phyloP scores from a whole-genome alignment of 2,329 filamentous ascomycete genomes.

The Cladophialophora chaetospira region DNA sequence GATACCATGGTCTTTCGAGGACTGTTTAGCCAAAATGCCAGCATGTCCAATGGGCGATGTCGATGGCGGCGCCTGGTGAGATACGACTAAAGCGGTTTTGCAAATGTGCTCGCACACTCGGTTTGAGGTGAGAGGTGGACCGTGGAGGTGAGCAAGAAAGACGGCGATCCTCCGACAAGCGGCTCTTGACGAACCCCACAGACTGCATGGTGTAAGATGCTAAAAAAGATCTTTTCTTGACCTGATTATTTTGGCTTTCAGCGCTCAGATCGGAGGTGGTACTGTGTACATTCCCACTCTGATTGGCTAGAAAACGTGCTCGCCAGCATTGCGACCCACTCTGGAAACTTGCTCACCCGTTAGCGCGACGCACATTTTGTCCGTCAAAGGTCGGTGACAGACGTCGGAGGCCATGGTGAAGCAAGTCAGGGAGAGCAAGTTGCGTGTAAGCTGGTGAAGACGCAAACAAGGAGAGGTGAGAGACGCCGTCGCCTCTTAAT shows the following conservation, averaged over 20 bases:
- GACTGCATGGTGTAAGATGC: neutral
- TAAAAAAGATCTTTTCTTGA: neutral
- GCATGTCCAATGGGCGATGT: neutral
- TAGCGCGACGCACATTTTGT: conserved; percentile 7
- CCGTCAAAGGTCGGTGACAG: neutral
- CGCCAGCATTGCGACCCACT: neutral
- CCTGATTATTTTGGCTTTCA: too few relatives aligned
- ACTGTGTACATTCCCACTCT: neutral
- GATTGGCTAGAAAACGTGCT: conserved; percentile 19
- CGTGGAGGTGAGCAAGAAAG: conserved; percentile 5
- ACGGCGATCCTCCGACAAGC: conserved; percentile 5
- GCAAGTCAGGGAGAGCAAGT: neutral
- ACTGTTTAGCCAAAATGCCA: neutral
- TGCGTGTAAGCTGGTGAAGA: neutral
- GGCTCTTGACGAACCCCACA: neutral
- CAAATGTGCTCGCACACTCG: conserved; percentile 11
- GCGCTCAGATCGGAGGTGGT: neutral
- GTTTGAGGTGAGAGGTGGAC: neutral
- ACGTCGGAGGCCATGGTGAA: neutral
- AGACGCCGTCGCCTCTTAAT: neutral
- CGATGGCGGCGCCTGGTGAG: too few relatives aligned
- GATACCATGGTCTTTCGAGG: neutral
- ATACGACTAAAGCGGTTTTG: neutral
- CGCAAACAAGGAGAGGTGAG: neutral
- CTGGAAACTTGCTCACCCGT: conserved; percentile 22